These are phyloP conservation scores for Rhododendron mucronatum DNA, from an alignment of 148 eudicot species.

Conservation along the genomic window DNA sequence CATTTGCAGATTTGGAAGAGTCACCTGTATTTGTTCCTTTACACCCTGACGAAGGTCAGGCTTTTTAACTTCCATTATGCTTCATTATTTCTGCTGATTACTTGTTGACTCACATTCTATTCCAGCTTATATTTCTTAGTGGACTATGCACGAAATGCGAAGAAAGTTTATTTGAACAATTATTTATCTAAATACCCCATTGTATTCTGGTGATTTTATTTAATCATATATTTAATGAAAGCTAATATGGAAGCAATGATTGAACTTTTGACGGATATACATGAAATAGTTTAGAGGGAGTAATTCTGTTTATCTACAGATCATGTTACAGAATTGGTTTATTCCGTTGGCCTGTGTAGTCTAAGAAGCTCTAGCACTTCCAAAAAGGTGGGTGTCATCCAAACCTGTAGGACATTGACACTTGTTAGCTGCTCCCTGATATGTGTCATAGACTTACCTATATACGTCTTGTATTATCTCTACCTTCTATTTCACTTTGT, in stretches of 20 bases:
- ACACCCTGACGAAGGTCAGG: slow-evolving; percentile 57
- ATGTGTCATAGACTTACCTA: background rate
- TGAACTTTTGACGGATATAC: background rate
- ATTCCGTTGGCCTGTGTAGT: background rate
- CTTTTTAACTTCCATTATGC: background rate
- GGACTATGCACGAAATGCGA: background rate
- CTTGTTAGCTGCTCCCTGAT: background rate
- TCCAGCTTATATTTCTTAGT: background rate
- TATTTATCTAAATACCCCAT: background rate
- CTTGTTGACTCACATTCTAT: background rate
- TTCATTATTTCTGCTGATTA: background rate
- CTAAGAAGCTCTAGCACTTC: background rate
- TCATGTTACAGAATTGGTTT: background rate
- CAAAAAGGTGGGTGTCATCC: background rate
- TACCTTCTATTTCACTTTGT: background rate
- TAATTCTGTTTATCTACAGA: background rate
- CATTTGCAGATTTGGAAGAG: slow-evolving; percentile 77
- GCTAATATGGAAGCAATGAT: background rate
- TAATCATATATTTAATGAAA: background rate
- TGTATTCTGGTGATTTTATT: background rate
- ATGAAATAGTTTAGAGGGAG: background rate
- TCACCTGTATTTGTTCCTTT: slow-evolving; percentile 74
- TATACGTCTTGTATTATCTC: background rate
- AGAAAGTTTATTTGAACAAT: background rate
- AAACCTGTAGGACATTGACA: background rate